A percentile compares a stretch with the other conserved stretches of the same genome.
Evolutionary conservation across 257 asterid species (phyloP).

Genomic region (Nicotiana paniculata): DNA sequence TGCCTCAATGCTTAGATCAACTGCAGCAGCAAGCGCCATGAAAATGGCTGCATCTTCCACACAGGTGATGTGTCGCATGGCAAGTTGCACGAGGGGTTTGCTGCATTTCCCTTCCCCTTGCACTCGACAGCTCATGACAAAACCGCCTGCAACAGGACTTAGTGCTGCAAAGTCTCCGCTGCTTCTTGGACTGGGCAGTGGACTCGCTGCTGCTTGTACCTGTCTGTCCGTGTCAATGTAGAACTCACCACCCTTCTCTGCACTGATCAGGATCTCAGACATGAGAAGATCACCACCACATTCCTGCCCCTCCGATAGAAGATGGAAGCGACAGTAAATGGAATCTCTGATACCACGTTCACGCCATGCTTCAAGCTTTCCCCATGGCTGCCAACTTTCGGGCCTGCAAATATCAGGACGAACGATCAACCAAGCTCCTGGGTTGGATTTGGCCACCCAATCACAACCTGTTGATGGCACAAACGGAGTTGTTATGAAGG

Average conservation of each 20-base stretch:
- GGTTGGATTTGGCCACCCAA: conserved; percentile 95
- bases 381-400: conserved; percentile 98
- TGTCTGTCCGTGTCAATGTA: conserved; percentile 77
- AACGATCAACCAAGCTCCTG: conserved; percentile 95
- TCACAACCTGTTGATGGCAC: conserved; percentile 95
- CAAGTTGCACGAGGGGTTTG: conserved; percentile 80
- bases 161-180: conserved; percentile 71
- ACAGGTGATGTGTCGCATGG: conserved; percentile 83
- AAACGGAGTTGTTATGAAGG: conserved; percentile 91
- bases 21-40: conserved; percentile 96
- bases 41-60: conserved; percentile 96
- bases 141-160: conserved; percentile 64
- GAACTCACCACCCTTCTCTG: conserved; percentile 92
- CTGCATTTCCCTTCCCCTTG: conserved; percentile 80
- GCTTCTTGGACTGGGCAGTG: conserved; percentile 75
- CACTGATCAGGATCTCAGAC: conserved; percentile 57
- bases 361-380: conserved; percentile 98
- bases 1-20: conserved; percentile 88
- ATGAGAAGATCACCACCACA: conserved; percentile 70
- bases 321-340: conserved; percentile 78
- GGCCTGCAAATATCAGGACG: conserved; percentile 69
- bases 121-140: conserved; percentile 87
- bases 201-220: conserved; percentile 40
- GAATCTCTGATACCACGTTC: conserved; percentile 72
- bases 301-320: conserved; percentile 61